phyloP scores from a whole-genome alignment of 176 grass and related monocot genomes.

The Raddia guianensis region DNA sequence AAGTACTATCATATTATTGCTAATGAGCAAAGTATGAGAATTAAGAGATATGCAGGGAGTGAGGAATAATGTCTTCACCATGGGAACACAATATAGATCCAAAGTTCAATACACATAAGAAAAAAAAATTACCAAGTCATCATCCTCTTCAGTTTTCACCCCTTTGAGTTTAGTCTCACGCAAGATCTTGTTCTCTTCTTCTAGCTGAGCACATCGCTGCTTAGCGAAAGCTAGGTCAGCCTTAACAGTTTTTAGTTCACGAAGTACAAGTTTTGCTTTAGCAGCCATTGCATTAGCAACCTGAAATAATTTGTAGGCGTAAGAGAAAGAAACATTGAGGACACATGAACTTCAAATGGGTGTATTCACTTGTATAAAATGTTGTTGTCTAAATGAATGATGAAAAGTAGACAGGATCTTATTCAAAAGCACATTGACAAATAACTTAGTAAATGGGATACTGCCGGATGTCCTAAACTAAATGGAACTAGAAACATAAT shows the following conservation, averaged over 20 bases:
- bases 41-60: not conserved
- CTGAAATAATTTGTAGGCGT: conserved; percentile 43
- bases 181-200: conserved; percentile 91
- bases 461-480: not conserved
- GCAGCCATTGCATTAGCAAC: conserved; percentile 97
- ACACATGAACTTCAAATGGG: conserved; percentile 5
- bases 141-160: conserved; percentile 69
- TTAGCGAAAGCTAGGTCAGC: conserved; percentile 84
- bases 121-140: conserved; percentile 67
- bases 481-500: conserved; percentile 11
- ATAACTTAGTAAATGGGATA: conserved; percentile 5
- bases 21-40: not conserved
- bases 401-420: not conserved
- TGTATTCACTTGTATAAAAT: conserved; percentile 8
- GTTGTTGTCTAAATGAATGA: not conserved
- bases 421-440: conserved; percentile 21
- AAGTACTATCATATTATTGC: not conserved
- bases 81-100: conserved; percentile 1
- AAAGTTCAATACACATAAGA: not conserved
- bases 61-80: not conserved
- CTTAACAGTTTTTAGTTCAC: conserved; percentile 84
- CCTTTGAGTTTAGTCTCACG: conserved; percentile 78
- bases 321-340: not conserved
- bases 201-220: conserved; percentile 79
- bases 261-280: conserved; percentile 91